phyloP scores from a whole-genome alignment of 2,329 filamentous ascomycete species.

The Fusarium sp. region DNA sequence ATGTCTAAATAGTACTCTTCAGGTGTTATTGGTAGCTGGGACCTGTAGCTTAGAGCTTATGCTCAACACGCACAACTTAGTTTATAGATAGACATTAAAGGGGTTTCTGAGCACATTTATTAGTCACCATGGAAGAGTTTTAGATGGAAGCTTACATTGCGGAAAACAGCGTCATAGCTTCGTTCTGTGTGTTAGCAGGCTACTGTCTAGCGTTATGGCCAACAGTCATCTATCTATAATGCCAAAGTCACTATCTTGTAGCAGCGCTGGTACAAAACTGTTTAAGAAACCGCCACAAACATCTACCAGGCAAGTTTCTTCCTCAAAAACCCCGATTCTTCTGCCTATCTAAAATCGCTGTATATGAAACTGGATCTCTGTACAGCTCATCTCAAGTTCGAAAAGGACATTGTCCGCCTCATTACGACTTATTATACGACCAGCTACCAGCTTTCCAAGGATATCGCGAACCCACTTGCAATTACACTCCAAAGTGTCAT shows the following conservation, averaged over 20 bases:
- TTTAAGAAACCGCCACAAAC: accelerated
- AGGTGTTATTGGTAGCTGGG: accelerated
- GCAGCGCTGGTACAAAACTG: accelerated
- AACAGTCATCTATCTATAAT: accelerated
- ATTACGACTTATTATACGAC: accelerated
- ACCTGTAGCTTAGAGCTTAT: not conserved
- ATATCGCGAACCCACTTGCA: not conserved
- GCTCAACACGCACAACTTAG: not conserved
- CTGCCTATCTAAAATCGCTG: accelerated
- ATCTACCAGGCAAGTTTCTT: accelerated
- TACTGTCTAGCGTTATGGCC: accelerated
- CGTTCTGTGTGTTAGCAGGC: not conserved
- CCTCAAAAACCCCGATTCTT: accelerated
- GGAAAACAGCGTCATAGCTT: no score
- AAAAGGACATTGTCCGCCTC: not conserved
- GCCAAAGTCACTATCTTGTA: no score
- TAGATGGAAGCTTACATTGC: not conserved
- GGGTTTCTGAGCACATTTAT: not conserved
- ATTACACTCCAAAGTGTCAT: not conserved
- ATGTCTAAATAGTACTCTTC: not conserved
- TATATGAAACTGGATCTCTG: not conserved
- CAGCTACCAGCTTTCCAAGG: not conserved
- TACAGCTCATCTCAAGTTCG: not conserved
- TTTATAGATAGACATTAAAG: not conserved
- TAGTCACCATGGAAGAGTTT: not conserved